Conservation (phyloP, 495 filamentous ascomycete genomes). For the Penicillium steckii region DNA sequence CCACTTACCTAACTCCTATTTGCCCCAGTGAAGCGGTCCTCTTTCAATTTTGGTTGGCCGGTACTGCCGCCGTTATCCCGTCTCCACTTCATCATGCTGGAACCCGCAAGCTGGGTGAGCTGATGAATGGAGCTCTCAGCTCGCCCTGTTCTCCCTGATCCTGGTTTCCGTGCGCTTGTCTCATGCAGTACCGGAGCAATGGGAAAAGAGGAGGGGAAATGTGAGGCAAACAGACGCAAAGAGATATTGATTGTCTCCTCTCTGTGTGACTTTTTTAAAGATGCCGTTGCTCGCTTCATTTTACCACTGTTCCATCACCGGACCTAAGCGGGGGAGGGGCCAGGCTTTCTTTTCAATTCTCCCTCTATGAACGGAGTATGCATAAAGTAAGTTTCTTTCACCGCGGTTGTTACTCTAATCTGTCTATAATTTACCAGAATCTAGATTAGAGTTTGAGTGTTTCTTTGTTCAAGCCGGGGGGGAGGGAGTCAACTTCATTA, state of each 20-base stretch:
- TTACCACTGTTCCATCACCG: not conserved
- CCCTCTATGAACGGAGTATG: too few species aligned
- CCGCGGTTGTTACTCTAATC: too few species aligned
- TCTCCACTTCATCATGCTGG: conserved; percentile 22
- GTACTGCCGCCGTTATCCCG: conserved; percentile 19
- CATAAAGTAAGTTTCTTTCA: too few species aligned
- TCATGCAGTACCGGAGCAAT: conserved; percentile 1
- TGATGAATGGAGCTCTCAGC: conserved; percentile 20
- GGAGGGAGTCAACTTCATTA: too few species aligned
- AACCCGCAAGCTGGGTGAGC: conserved; percentile 1
- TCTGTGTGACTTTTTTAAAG: conserved; percentile 2
- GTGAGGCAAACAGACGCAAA: too few species aligned
- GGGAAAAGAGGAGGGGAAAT: not conserved
- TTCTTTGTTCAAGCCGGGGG: too few species aligned
- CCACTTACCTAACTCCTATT: conserved; percentile 1
- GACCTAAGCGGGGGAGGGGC: not conserved
- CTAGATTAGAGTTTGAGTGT: too few species aligned
- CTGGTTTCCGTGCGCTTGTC: conserved; percentile 1
- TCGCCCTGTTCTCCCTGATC: conserved; percentile 5
- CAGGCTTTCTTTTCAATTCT: too few species aligned
- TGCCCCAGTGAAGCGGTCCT: conserved; percentile 19
- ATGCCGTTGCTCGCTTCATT: conserved; percentile 1
- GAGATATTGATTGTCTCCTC: too few species aligned
- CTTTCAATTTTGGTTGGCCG: conserved; percentile 17
- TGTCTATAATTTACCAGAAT: too few species aligned